A percentile compares a stretch with the other conserved stretches of the same genome.
Conservation (phyloP, 306 rosid species). For the Quercus bicolor region DNA sequence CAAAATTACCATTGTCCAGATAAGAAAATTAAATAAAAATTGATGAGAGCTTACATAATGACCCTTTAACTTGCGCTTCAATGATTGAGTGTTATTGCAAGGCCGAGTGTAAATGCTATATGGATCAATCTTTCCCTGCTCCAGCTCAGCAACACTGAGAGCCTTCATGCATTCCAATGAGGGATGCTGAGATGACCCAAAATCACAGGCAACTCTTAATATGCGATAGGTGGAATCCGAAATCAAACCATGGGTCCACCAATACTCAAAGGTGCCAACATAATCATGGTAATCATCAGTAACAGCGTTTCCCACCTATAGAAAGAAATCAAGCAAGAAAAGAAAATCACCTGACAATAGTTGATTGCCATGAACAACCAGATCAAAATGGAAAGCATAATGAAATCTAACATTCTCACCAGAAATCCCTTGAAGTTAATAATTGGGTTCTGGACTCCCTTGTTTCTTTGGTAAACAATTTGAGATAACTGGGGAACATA, state of each 20-base stretch:
- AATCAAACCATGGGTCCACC: slow-evolving; percentile 97
- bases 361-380: neutral
- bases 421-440: slow-evolving; percentile 85
- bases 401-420: slow-evolving; percentile 49
- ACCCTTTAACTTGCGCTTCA: slow-evolving; percentile 56
- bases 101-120: slow-evolving; percentile 80
- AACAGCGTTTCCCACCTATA: slow-evolving; percentile 92
- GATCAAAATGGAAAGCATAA: neutral
- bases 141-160: slow-evolving; percentile 45
- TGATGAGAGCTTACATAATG: slow-evolving; percentile 66
- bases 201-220: slow-evolving; percentile 55
- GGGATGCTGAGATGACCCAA: slow-evolving; percentile 72
- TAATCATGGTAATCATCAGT: slow-evolving; percentile 87
- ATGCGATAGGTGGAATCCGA: slow-evolving; percentile 79
- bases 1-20: neutral
- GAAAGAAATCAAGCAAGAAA: slow-evolving; percentile 17
- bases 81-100: slow-evolving; percentile 55
- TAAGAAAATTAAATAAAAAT: neutral
- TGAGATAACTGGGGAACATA: slow-evolving; percentile 92
- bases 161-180: slow-evolving; percentile 63
- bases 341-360: slow-evolving; percentile 15
- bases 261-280: slow-evolving; percentile 83
- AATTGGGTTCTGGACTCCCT: slow-evolving; percentile 63
- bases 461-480: slow-evolving; percentile 60
- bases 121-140: slow-evolving; percentile 84